Evolutionary conservation across 805 yeast genomes (phyloP).

Genomic region (Yarrowia bubula): DNA sequence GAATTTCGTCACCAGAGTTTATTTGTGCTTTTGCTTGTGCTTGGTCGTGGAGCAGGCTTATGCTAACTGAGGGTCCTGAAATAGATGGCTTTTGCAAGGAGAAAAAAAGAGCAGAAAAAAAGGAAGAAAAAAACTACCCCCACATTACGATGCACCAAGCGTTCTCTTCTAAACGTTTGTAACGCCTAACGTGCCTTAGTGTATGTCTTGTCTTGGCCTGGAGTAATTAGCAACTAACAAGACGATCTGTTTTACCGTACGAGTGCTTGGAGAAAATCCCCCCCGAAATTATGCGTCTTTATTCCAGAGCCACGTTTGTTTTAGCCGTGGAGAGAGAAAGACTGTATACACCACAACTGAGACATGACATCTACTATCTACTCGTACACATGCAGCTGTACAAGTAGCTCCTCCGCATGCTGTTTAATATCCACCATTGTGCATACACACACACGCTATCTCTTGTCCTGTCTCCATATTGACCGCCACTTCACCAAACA

Average conservation of each 20-base stretch:
- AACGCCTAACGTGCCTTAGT: not conserved
- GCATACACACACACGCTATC: too few relatives aligned
- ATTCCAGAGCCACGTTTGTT: not conserved
- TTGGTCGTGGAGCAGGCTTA: constrained; percentile 13
- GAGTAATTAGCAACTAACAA: not conserved
- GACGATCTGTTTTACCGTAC: not conserved
- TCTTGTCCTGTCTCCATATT: too few relatives aligned
- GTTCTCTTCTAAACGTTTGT: too few relatives aligned
- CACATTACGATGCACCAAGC: too few relatives aligned
- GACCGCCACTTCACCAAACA: not conserved
- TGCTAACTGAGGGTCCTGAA: too few relatives aligned
- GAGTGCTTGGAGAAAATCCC: not conserved
- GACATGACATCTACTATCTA: too few relatives aligned
- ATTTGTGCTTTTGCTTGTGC: constrained; percentile 9
- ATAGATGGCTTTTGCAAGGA: too few relatives aligned
- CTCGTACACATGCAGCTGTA: not conserved
- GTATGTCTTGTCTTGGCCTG: not conserved
- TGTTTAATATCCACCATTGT: not conserved
- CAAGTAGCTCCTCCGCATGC: not conserved
- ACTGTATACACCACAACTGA: not conserved
- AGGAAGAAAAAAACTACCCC: too few relatives aligned
- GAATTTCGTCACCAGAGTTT: constrained; percentile 25
- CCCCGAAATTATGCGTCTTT: not conserved
- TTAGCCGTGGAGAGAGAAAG: not conserved
- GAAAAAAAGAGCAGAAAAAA: too few relatives aligned